Evolutionary conservation across 495 filamentous ascomycete species (phyloP), one percentile per base, ranked within the genome.

Genomic region (Xylaria longipes): DNA sequence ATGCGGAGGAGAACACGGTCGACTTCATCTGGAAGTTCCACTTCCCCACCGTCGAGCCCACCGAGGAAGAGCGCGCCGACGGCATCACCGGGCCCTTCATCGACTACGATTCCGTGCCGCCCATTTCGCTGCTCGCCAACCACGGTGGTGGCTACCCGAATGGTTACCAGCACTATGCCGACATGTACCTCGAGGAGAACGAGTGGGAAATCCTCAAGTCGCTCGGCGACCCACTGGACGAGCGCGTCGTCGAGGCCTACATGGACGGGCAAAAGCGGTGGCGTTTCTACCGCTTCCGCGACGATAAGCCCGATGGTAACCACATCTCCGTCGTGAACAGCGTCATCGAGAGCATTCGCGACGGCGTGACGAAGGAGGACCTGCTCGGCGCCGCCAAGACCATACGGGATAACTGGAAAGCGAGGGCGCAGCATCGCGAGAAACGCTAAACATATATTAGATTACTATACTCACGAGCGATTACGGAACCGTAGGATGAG

Each of bases 301-400:
- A 97, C 68, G 96, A 99, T 77, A 99, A 99, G 80, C 83, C 84
- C 14, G 92, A 97, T 71, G 94, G 92, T 3, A 99, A 99, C 78
- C 94, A 97, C 79, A 91, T 93, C 39, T 72, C 68, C 0, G 74
- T 76, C 33, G 94, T 95, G 6, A 83, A 91, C 33, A 92, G 89
- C 73, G 93, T 97, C 11, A 87, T 94, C 29, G 90, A 94, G 72
- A 94, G 91, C 81, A 95, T 97, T 56, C 82, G 87, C 58, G 93
- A 97, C 77, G 93, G 70, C 84, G 89, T 48, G 79, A 94, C 81
- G 15, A 74, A 81, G 39, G 76, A 82, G 31, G 86, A 89, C 35
- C 74, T 89, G 37, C 68, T 93, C 46, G 83, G 80, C 11, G 84
- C 86, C 1, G 89, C 89, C n/a, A 89, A 88, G 60, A 81, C 74